phyloP scores from a whole-genome alignment of 768 basidiomycete species.

The Leccinum disarticulatum region DNA sequence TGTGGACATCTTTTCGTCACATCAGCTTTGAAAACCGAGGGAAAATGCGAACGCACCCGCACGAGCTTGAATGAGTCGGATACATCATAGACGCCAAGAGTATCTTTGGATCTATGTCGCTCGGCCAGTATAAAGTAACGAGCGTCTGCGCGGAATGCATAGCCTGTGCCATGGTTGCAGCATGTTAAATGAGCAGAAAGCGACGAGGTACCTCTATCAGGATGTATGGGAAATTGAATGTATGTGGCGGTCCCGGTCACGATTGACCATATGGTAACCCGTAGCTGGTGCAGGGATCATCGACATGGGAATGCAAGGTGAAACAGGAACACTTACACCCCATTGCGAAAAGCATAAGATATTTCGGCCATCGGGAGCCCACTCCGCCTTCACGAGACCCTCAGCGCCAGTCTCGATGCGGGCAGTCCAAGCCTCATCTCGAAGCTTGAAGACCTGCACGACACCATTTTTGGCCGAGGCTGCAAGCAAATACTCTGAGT shows the following conservation, averaged over 20 bases:
- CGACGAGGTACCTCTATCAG: slow-evolving; percentile 62
- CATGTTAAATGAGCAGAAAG: background rate
- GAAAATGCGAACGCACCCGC: slow-evolving; percentile 44
- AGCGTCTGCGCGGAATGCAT: slow-evolving; percentile 76
- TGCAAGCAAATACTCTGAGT: slow-evolving; percentile 84
- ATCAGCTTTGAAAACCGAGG: slow-evolving; percentile 15
- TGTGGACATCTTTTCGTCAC: slow-evolving; percentile 33
- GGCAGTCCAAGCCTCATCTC: slow-evolving; percentile 76
- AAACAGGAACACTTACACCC: slow-evolving; percentile 62
- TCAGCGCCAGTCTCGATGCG: slow-evolving; percentile 80
- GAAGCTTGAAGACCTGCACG: slow-evolving; percentile 76
- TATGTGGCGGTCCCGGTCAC: slow-evolving; percentile 72
- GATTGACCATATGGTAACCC: slow-evolving; percentile 86
- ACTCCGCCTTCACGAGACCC: slow-evolving; percentile 83
- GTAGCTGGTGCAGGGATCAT: slow-evolving; percentile 50
- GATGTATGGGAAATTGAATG: slow-evolving; percentile 83
- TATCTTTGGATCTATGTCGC: slow-evolving; percentile 87
- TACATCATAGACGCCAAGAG: slow-evolving; percentile 80
- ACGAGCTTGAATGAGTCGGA: slow-evolving; percentile 67
- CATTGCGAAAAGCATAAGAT: slow-evolving; percentile 91
- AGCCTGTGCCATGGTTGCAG: slow-evolving; percentile 45
- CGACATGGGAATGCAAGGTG: slow-evolving; percentile 1
- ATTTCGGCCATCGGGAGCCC: slow-evolving; percentile 83
- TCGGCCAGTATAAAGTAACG: slow-evolving; percentile 86
- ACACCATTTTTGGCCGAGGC: slow-evolving; percentile 70